Evolutionary conservation across 306 rosid genomes (phyloP), one percentile per base, ranked within the genome.

Genomic region (Dryas alaskensis): DNA sequence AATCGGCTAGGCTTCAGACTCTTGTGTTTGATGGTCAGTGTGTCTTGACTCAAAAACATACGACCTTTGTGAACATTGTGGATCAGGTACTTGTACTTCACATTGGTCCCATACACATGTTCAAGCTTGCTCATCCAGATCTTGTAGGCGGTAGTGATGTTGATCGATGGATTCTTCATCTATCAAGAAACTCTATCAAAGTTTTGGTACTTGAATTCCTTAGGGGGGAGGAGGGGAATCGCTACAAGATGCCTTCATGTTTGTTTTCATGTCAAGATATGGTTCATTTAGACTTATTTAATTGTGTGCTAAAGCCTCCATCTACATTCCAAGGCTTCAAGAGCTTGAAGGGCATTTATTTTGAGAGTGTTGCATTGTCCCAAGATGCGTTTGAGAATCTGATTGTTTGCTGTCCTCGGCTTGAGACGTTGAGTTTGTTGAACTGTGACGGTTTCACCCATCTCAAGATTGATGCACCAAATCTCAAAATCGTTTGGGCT

Each of bases 171-270:
- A 60, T 78, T 25, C 84, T 83, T 71, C 81, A 81, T 77, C 68
- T 87, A 48, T 67, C 81, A 48, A 79, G 92, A 75, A 74, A 69
- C 22, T 66, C 81, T n/a, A 16, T 85, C 64, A 74, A 85, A 65
- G 87, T 82, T 72, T 78, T 87, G 57, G 82, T 85, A 66, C 84
- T 87, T 64, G 89, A 87, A 44, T 78, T 73, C 85, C 67, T 78
- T 84, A 88, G 80, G 22, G 22, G 22, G 22, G 22, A 22, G 22
- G 22, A 82, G 49, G 92, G 92, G 69, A 80, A 81, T 22, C 85
- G 78, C 49, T 87, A 82, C 73, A 79, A 65, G 81, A 81, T 85
- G 51, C 87, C 85, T 22, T 83, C 89, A 0, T 73, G 84, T 62
- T 74, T 87, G 64, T 87, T 85, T 74, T 9, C 58, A 67, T 87